These are phyloP conservation scores for Arthrobotrys conoides DNA, from an alignment of 2,329 filamentous ascomycete genomes.

Conservation along the genomic window DNA sequence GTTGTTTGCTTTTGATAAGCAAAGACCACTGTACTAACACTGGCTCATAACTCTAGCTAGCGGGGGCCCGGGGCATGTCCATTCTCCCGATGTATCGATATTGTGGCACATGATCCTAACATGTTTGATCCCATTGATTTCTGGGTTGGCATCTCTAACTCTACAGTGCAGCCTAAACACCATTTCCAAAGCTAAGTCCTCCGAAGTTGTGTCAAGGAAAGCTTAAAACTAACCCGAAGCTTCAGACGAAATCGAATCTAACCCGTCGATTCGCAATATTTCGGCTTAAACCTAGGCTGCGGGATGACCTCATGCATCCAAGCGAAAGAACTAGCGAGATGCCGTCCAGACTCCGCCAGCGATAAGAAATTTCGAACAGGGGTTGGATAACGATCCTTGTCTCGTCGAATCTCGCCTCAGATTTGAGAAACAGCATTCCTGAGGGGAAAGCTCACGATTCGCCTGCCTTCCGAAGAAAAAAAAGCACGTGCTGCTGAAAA, in stretches of 20 bases:
- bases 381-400: conserved; percentile 38
- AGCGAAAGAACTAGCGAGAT: conserved; percentile 47
- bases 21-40: too few relatives aligned
- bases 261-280: neutral
- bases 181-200: too few relatives aligned
- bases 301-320: conserved; percentile 55
- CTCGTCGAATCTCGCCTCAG: conserved; percentile 16
- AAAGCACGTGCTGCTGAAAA: conserved; percentile 21
- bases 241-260: conserved; percentile 19
- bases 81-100: too few relatives aligned
- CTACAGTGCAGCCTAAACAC: too few relatives aligned
- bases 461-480: conserved; percentile 15
- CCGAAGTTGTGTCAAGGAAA: too few relatives aligned
- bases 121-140: too few relatives aligned
- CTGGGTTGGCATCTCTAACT: too few relatives aligned
- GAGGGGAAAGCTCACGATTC: conserved; percentile 1
- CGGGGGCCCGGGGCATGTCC: too few relatives aligned
- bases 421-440: conserved; percentile 41
- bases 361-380: conserved; percentile 36
- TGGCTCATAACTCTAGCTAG: too few relatives aligned
- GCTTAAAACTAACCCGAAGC: conserved; percentile 16
- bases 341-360: conserved; percentile 50
- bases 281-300: conserved; percentile 32
- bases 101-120: too few relatives aligned
- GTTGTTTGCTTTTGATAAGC: too few relatives aligned